A percentile compares a stretch with the other conserved stretches of the same genome.
Conservation (phyloP, 2,329 filamentous ascomycete genomes). For the Trichophyton mentagrophytes region DNA sequence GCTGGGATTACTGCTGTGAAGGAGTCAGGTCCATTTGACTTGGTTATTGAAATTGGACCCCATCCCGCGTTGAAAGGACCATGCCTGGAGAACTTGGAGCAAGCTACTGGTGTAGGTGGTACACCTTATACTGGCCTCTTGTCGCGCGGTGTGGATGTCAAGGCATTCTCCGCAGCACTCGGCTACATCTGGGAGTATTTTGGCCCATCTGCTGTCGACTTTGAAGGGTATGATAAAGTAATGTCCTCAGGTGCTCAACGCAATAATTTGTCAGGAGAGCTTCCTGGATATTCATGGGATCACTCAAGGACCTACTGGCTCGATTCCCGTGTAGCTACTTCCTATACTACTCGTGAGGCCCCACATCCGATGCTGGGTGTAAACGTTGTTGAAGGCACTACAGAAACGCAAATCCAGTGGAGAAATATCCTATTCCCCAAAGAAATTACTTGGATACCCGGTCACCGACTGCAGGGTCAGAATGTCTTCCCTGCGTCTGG, state of each 20-base stretch:
- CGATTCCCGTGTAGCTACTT: constrained; percentile 12
- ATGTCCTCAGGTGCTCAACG: neutral
- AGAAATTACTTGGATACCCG: constrained; percentile 22
- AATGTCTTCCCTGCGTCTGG: constrained; percentile 21
- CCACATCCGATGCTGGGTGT: constrained; percentile 15
- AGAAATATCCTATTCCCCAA: constrained; percentile 17
- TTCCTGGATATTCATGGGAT: constrained; percentile 15
- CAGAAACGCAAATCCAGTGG: constrained; percentile 17
- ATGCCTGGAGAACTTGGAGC: constrained; percentile 18
- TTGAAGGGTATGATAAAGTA: neutral
- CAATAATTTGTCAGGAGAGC: neutral
- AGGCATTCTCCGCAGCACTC: constrained; percentile 9
- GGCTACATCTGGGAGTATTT: constrained; percentile 10
- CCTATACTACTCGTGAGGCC: constrained; percentile 5
- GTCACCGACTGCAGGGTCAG: constrained; percentile 20
- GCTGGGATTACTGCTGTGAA: constrained; percentile 13
- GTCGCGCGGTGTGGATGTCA: constrained; percentile 13
- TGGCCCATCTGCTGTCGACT: constrained; percentile 1
- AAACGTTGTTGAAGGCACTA: constrained; percentile 7
- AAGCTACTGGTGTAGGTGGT: constrained; percentile 6
- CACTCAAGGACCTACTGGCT: constrained; percentile 12
- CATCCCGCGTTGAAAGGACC: constrained; percentile 25
- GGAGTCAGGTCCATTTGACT: constrained; percentile 7
- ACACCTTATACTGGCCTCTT: constrained; percentile 16
- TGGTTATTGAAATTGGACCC: constrained; percentile 26